A percentile compares a stretch with the other conserved stretches of the same genome.
phyloP scores from a whole-genome alignment of 2,329 filamentous ascomycete species.

The Ceratocystis huliohia region DNA sequence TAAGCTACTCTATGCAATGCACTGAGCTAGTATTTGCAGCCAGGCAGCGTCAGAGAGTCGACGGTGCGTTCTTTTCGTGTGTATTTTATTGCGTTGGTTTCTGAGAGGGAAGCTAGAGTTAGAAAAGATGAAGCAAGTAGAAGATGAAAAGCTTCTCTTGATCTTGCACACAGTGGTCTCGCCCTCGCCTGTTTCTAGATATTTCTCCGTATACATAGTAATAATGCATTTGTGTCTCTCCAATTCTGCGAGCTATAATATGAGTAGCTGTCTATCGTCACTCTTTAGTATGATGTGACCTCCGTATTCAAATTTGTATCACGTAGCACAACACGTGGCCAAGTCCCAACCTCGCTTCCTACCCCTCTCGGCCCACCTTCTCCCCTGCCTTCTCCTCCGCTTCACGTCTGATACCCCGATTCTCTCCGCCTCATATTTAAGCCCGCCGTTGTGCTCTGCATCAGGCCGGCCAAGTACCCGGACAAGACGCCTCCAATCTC shows the following conservation, averaged over 20 bases:
- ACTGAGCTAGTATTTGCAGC: neutral
- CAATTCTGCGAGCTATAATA: neutral
- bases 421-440: constrained; percentile 30
- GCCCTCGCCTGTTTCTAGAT: constrained; percentile 7
- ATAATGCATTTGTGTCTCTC: neutral
- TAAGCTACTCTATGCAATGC: constrained; percentile 21
- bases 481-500: constrained; percentile 31
- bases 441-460: constrained; percentile 34
- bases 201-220: neutral
- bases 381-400: neutral
- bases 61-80: neutral
- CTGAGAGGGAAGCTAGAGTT: neutral
- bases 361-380: neutral
- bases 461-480: constrained; percentile 34
- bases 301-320: neutral
- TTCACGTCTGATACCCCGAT: constrained; percentile 7
- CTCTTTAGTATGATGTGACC: neutral
- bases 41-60: neutral
- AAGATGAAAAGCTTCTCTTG: no score
- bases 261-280: neutral
- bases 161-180: neutral
- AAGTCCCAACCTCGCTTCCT: neutral
- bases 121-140: neutral
- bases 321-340: neutral
- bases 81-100: neutral